Evolutionary conservation across 768 basidiomycete genomes (phyloP), one percentile per base, ranked within the genome.

Genomic region (Boletus rubroflammeus): DNA sequence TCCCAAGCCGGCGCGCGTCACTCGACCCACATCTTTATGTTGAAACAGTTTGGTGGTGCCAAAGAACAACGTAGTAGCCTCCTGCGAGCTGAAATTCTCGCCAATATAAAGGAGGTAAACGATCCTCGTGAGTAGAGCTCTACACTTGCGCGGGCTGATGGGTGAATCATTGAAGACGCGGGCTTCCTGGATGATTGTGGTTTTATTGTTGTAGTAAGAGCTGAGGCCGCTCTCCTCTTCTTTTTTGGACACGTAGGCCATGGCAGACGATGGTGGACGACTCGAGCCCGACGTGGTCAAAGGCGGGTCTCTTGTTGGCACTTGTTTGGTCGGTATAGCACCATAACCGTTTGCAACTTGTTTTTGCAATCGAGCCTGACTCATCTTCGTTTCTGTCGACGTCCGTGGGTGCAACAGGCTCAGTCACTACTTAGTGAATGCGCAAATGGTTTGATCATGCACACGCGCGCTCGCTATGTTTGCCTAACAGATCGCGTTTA

Each of bases 161-260:
- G 97, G 97, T 17, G 96, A 97, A 68, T 98, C 96, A 75, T 99
- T 98, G 85, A 99, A 99, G 54, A 94, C 90, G 61, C 97, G 86
- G 55, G 97, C 95, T 72, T 99, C 97, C 72, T 98, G 97, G 62
- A 98, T 90, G 61, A 98, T 89, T 1, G 96, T 97, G 21, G 93
- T 95, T 74, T 98, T 98, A 80, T 98, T 96, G 76, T 93, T 93
- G 72, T 92, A 90, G 73, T 90, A 95, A 49, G 86, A 83, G 78
- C 90, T 93, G 64, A 97, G 84, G 50, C 91, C 88, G 72, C 81
- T 85, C 77, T 97, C 95, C 67, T 98, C 96, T 75, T 98, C 95
- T 79, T 95, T 95, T 80, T 98, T 98, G 62, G 88, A 92, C 66
- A 81, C 79, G 74, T 90, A 86, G 62, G 85, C 81, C 83, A 90